Evolutionary conservation across 2,329 filamentous ascomycete species (phyloP).

Genomic region (Hirsutella rhossiliensis): DNA sequence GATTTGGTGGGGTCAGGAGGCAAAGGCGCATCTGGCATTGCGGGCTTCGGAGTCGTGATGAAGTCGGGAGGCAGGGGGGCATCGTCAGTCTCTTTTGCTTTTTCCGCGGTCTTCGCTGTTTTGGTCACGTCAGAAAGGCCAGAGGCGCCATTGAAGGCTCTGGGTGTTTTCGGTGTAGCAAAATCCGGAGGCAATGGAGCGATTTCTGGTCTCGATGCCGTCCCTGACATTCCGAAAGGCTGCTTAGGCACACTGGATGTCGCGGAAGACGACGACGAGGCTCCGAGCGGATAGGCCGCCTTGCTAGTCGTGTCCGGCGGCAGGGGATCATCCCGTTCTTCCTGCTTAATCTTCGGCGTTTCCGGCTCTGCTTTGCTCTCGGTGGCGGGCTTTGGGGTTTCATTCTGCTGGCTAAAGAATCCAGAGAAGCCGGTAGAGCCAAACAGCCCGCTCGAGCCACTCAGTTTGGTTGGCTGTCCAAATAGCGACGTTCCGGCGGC

Average conservation of each 20-base stretch:
- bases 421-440: slow-evolving; percentile 11
- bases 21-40: slow-evolving; percentile 21
- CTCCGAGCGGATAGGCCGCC: slow-evolving; percentile 32
- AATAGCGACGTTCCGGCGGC: slow-evolving; percentile 19
- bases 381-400: background rate
- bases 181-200: slow-evolving; percentile 33
- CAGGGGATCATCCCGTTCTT: slow-evolving; percentile 29
- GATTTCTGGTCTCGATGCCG: slow-evolving; percentile 14
- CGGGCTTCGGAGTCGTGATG: slow-evolving; percentile 9
- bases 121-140: slow-evolving; percentile 21
- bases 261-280: slow-evolving; percentile 40
- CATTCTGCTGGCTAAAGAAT: slow-evolving; percentile 11
- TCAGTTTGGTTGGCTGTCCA: slow-evolving; percentile 19
- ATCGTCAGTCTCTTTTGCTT: slow-evolving; percentile 8
- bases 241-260: slow-evolving; percentile 21
- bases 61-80: slow-evolving; percentile 22
- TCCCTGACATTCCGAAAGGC: slow-evolving; percentile 17
- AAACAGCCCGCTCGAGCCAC: slow-evolving; percentile 14
- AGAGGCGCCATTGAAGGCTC: slow-evolving; percentile 9
- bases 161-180: slow-evolving; percentile 9
- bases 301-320: slow-evolving; percentile 46
- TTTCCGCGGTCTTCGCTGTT: slow-evolving; percentile 11
- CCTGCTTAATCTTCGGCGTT: slow-evolving; percentile 24
- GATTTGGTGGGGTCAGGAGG: slow-evolving; percentile 26
- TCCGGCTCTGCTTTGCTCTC: slow-evolving; percentile 8